A percentile compares a stretch with the other conserved stretches of the same genome.
Evolutionary conservation across 2,329 filamentous ascomycete species (phyloP).

Genomic region (Talaromyces rugulosus): DNA sequence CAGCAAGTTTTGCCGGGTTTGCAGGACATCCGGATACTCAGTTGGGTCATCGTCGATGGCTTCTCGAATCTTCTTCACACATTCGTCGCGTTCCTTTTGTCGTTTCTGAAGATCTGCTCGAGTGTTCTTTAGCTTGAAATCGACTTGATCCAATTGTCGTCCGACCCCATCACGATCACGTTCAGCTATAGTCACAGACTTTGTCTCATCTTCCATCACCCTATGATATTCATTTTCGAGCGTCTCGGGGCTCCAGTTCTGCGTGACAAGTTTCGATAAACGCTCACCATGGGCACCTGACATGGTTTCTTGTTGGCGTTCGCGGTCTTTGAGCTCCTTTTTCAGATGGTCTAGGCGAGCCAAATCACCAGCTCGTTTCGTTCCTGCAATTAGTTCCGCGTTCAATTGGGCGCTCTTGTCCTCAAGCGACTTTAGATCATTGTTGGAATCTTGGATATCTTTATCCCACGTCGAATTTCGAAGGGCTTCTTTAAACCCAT

Average conservation of each 20-base stretch:
- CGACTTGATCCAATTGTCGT: conserved; percentile 71
- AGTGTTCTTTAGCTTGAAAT: conserved; percentile 65
- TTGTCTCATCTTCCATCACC: conserved; percentile 55
- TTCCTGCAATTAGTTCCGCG: conserved; percentile 78
- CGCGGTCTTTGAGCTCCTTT: conserved; percentile 70
- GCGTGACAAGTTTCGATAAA: conserved; percentile 61
- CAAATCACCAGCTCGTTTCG: conserved; percentile 72
- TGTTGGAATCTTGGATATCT: conserved; percentile 63
- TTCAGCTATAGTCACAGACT: conserved; percentile 60
- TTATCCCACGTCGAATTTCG: conserved; percentile 64
- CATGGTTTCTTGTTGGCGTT: conserved; percentile 73
- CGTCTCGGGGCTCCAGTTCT: conserved; percentile 63
- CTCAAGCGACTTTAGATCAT: conserved; percentile 65
- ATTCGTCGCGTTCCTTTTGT: conserved; percentile 57
- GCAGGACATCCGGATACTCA: conserved; percentile 50
- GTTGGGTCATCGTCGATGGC: conserved; percentile 50
- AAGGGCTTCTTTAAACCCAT: conserved; percentile 59
- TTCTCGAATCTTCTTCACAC: conserved; percentile 59
- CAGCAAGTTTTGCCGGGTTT: conserved; percentile 48
- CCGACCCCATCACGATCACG: conserved; percentile 65
- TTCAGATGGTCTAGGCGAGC: conserved; percentile 80
- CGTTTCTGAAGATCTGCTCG: conserved; percentile 64
- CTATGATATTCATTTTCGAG: conserved; percentile 69
- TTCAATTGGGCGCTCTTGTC: conserved; percentile 67
- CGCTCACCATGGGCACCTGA: conserved; percentile 68